Conservation (phyloP, 345 rosid species). For the Litchi chinensis region DNA sequence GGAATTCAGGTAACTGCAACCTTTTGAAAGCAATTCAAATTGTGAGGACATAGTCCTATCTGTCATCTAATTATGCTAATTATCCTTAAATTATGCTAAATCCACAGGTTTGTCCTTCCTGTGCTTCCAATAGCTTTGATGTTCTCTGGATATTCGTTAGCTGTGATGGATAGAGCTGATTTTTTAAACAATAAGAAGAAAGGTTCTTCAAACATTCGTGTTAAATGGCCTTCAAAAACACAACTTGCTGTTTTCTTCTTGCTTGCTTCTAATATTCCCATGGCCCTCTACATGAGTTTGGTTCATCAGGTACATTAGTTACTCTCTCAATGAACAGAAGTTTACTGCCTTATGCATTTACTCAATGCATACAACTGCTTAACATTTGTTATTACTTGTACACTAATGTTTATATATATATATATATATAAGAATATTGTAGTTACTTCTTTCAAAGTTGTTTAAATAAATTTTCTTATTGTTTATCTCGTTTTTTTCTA, state of each 20-base stretch:
- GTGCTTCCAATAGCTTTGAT: conserved; percentile 91
- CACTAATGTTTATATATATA: neutral
- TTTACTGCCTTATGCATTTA: conserved; percentile 5
- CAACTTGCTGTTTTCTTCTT: conserved; percentile 62
- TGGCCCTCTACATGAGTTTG: conserved; percentile 85
- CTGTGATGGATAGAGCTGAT: conserved; percentile 48
- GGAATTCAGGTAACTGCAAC: conserved; percentile 71
- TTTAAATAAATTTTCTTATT: neutral
- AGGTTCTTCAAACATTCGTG: conserved; percentile 34
- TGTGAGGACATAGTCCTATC: conserved; percentile 2
- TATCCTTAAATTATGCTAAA: conserved; percentile 18
- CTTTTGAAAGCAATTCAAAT: conserved; percentile 11
- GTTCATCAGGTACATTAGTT: conserved; percentile 72
- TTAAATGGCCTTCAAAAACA: conserved; percentile 47
- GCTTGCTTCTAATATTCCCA: conserved; percentile 80
- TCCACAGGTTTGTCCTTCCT: conserved; percentile 85
- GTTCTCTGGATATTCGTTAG: conserved; percentile 77
- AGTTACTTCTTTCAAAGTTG: neutral
- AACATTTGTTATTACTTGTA: neutral
- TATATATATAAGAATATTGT: neutral
- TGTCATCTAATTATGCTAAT: neutral
- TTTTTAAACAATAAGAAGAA: conserved; percentile 32
- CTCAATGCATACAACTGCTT: conserved; percentile 14
- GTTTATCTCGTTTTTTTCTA: neutral
- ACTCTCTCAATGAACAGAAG: neutral